Evolutionary conservation across 805 yeast genomes (phyloP), one percentile per base, ranked within the genome.

Genomic region (Sungouiella blattae): DNA sequence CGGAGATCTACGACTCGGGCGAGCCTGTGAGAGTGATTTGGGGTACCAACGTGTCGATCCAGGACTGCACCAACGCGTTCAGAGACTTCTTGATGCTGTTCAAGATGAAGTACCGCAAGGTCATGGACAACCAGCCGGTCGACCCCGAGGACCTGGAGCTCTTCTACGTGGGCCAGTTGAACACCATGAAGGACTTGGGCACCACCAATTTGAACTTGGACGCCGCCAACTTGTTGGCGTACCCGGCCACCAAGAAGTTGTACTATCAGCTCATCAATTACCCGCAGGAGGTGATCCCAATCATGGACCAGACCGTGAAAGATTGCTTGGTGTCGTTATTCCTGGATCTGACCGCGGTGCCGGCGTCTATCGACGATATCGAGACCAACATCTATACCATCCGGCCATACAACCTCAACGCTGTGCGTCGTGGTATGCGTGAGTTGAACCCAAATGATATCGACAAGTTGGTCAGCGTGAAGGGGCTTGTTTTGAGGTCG

Each of bases 11-110:
- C 28, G 57, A 49, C 18, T 40, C 43, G 16, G 77, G 76, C 35
- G 96, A 84, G 46, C 95, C 95, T 0, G 78, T 80, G 16, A 75
- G 94, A 52, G 95, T 93, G 35, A 91, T 93, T 53, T 93, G 98
- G 98, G 98, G 98, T 62, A 93, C 98, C 1, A 88, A 91, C 55
- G 96, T 93, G 18, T 83, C 94, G 31, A 89, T 93, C 53, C 86
- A 80, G 53, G 96, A 93, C 53, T 82, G 93, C 49, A 75, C 85
- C 25, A 83, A 78, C 47, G 73, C 76, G 33, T 91, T 93, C 64
- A 72, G 94, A 45, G 80, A 80, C 44, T 93, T 93, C 47, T 64
- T 93, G 50, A 80, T 84, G 81, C 77, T 83, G 17, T 93, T 88
- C 69, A 85, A 87, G 56, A 65, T 74, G 62, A 83, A 80, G 52